phyloP scores from a whole-genome alignment of 768 basidiomycete species.

The Hericium erinaceus region DNA sequence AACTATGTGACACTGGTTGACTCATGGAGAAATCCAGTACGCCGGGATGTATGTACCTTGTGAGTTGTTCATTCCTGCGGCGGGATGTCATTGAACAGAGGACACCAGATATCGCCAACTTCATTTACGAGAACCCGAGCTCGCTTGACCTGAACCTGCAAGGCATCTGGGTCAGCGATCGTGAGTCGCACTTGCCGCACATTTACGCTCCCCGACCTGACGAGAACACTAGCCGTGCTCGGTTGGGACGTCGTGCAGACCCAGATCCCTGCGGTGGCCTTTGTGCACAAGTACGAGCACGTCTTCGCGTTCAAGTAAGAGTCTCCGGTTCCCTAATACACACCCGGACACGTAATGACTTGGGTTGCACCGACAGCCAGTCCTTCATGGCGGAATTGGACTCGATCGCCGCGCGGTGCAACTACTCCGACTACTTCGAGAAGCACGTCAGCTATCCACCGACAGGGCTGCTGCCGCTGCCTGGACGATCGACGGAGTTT shows the following conservation, averaged over 20 bases:
- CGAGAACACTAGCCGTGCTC: constrained; percentile 32
- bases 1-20: neutral
- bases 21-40: constrained; percentile 34
- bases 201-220: neutral
- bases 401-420: constrained; percentile 40
- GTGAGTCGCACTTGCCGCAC: constrained; percentile 31
- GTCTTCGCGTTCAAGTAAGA: constrained; percentile 66
- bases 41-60: constrained; percentile 63
- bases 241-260: constrained; percentile 60
- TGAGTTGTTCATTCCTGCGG: constrained; percentile 26
- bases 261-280: constrained; percentile 64
- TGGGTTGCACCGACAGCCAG: constrained; percentile 32
- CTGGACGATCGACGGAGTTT: constrained; percentile 39
- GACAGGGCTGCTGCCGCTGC: constrained; percentile 54
- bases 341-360: neutral
- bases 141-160: constrained; percentile 48
- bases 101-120: constrained; percentile 59
- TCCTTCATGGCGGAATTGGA: constrained; percentile 55
- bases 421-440: constrained; percentile 52
- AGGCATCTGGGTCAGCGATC: constrained; percentile 68
- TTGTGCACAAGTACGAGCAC: constrained; percentile 62
- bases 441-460: constrained; percentile 65
- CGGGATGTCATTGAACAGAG: neutral
- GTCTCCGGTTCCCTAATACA: neutral
- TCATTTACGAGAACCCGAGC: constrained; percentile 50